Evolutionary conservation across 805 yeast genomes (phyloP), one percentile per base, ranked within the genome.

Genomic region (Candida maris): DNA sequence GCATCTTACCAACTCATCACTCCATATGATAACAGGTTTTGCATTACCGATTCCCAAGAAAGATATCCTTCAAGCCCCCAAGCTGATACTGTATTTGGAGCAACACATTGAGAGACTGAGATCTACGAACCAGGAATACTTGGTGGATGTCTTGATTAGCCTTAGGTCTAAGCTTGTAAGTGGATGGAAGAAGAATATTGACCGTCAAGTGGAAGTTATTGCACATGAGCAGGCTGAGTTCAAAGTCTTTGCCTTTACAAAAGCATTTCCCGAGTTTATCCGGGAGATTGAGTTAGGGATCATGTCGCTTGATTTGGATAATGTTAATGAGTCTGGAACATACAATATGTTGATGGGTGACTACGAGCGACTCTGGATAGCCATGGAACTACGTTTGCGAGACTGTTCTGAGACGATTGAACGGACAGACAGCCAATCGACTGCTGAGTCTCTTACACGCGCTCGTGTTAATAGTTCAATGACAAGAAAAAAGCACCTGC

Each of bases 61-160:
- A 12, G 63, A 66, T 25, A 61, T 62, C 25, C 52, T 70, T 8
- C 65, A 68, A 21, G 57, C 64, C 12, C 76, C 80, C 1, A 59
- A 65, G 3, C 46, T 75, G 1, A 42, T 71, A 30, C 48, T 67
- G 2, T 54, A 66, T 25, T 46, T 77, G 7, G 80, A 77, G 39
- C 48, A 59, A 18, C 56, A 62, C n/a, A 47, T 59, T 5, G 49
- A 48, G 17, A 52, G 48, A 8, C 52, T 67, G 14, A 70, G 70
- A 7, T 61, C 73, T 6, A 65, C 81, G 1, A 74, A 76, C 53
- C 88, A 81, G 51, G 95, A 85, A 44, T 85, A 71, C 47, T 61
- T 73, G 15, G 63, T 73, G 40, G 67, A 70, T 26, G 64, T 71
- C 35, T 64, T 81, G 42, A 67, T 65, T 21, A 75, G 74, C 41